A percentile compares a stretch with the other conserved stretches of the same genome.
Evolutionary conservation across 2,329 filamentous ascomycete species (phyloP).

Genomic region (Scopulariopsis brevicaulis): DNA sequence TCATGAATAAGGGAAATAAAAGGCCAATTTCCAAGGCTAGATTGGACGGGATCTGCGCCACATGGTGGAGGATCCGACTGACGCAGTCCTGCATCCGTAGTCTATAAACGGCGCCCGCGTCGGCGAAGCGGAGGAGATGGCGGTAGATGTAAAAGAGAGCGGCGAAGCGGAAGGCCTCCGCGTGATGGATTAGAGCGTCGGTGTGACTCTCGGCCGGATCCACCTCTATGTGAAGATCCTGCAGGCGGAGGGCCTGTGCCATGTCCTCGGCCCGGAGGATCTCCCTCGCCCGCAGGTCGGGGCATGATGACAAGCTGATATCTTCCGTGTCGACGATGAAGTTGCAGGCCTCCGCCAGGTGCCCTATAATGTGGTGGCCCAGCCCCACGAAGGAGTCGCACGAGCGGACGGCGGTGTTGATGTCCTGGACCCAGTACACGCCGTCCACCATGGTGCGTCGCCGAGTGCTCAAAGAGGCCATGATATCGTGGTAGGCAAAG

Average conservation of each 20-base stretch:
- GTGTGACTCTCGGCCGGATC: background rate
- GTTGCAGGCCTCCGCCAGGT: background rate
- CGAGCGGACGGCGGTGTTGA: background rate
- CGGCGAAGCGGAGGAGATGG: background rate
- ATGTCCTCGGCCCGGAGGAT: background rate
- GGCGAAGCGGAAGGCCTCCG: background rate
- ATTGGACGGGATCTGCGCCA: background rate
- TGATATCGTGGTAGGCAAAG: background rate
- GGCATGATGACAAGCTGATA: background rate
- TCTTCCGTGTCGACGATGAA: background rate
- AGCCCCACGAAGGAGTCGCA: background rate
- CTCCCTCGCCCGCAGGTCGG: background rate
- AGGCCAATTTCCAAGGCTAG: background rate
- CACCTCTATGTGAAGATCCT: background rate
- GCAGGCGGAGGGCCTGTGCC: background rate
- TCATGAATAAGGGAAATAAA: background rate
- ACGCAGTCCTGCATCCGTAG: background rate
- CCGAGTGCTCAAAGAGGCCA: background rate
- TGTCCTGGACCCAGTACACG: background rate
- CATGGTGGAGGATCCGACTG: background rate
- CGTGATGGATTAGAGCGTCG: background rate
- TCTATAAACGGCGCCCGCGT: background rate
- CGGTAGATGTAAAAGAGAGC: background rate
- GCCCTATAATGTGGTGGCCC: background rate
- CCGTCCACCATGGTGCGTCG: background rate